Evolutionary conservation across 805 yeast species (phyloP).

Genomic region (Wickerhamomyces chaumierensis): DNA sequence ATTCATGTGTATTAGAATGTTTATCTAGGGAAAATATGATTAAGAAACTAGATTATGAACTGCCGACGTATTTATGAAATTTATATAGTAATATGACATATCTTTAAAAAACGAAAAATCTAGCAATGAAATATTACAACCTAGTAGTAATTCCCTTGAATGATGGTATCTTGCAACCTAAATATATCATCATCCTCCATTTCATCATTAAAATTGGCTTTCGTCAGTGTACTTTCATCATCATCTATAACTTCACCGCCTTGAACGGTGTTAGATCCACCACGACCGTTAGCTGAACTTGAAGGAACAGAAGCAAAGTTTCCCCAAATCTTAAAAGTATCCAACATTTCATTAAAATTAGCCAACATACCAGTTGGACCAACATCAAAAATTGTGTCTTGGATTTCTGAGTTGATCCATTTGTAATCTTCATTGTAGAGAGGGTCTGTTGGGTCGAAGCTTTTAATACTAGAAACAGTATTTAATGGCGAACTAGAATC

Average conservation of each 20-base stretch:
- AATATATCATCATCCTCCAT: neutral
- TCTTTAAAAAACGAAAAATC: too few species aligned
- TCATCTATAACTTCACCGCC: neutral
- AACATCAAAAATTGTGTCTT: constrained; percentile 29
- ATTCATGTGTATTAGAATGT: too few species aligned
- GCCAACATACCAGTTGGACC: constrained; percentile 67
- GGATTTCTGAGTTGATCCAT: constrained; percentile 38
- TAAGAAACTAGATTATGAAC: too few species aligned
- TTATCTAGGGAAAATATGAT: neutral
- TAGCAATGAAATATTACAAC: too few species aligned
- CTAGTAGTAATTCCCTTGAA: neutral
- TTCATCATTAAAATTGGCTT: too few species aligned
- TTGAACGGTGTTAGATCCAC: neutral
- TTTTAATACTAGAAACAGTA: neutral
- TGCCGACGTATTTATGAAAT: too few species aligned
- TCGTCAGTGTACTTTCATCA: too few species aligned
- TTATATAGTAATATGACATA: too few species aligned
- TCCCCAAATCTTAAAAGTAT: constrained; percentile 25
- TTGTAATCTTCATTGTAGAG: neutral
- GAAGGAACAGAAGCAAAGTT: too few species aligned
- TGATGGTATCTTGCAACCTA: neutral
- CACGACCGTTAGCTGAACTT: too few species aligned
- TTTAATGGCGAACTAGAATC: too few species aligned
- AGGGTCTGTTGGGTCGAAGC: neutral
- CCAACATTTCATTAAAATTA: constrained; percentile 50